A percentile compares a stretch with the other conserved stretches of the same genome.
These are phyloP conservation scores for Hypoxylon sp. DNA, from an alignment of 2,329 filamentous ascomycete genomes.

Conservation along the genomic window DNA sequence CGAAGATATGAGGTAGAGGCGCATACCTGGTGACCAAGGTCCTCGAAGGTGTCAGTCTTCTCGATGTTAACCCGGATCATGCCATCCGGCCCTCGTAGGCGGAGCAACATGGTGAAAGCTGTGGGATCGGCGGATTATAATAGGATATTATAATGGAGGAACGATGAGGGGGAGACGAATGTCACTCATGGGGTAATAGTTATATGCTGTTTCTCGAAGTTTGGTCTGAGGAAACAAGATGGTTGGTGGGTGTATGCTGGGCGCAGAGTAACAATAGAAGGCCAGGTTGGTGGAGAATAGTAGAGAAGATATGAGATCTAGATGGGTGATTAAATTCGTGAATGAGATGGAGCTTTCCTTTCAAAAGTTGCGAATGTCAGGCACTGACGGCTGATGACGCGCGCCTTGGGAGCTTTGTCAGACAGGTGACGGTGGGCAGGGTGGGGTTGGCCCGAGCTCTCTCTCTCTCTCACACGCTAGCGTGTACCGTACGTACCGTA, in stretches of 20 bases:
- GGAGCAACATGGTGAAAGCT: conserved; percentile 77
- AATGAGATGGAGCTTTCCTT: conserved; percentile 26
- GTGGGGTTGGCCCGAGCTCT: conserved; percentile 40
- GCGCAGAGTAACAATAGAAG: background rate
- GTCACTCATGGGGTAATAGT: conserved; percentile 5
- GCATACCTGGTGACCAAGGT: conserved; percentile 69
- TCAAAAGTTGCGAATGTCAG: conserved; percentile 33
- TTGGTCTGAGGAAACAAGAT: conserved; percentile 1
- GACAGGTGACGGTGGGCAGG: conserved; percentile 30
- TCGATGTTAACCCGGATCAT: conserved; percentile 89
- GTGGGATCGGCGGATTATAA: conserved; percentile 16
- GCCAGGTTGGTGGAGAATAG: conserved; percentile 22
- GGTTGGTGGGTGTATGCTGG: background rate
- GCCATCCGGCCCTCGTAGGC: conserved; percentile 92
- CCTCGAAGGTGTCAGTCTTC: conserved; percentile 78
- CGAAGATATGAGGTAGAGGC: background rate
- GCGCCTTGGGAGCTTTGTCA: conserved; percentile 41
- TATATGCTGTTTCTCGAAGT: conserved; percentile 7
- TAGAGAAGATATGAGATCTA: conserved; percentile 31
- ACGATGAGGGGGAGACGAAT: conserved; percentile 5
- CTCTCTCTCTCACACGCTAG: background rate
- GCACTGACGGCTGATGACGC: conserved; percentile 50
- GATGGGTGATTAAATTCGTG: conserved; percentile 23
- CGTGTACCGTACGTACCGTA: no score
- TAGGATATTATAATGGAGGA: conserved; percentile 11